Evolutionary conservation across 2,329 filamentous ascomycete genomes (phyloP).

Genomic region (Aspergillus caelatus): DNA sequence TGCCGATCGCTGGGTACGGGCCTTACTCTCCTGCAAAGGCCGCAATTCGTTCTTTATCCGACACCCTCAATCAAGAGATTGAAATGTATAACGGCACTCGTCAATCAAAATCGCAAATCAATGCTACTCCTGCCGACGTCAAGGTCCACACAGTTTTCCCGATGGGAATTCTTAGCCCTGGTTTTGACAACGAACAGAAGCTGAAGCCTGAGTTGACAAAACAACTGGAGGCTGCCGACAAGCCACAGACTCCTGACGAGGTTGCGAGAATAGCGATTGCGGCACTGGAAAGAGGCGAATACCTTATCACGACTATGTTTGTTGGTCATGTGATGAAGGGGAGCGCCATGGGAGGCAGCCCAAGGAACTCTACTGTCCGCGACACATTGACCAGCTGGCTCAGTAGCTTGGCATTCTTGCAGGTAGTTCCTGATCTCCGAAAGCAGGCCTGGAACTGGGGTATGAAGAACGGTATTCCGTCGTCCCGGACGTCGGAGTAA

Average conservation of each 20-base stretch:
- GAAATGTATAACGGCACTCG: constrained; percentile 76
- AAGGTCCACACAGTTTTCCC: constrained; percentile 82
- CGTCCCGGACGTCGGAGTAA: constrained; percentile 17
- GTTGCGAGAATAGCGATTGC: constrained; percentile 72
- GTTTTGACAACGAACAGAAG: constrained; percentile 73
- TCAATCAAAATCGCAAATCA: constrained; percentile 37
- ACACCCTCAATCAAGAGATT: constrained; percentile 81
- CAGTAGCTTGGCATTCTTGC: constrained; percentile 57
- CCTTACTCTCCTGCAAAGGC: constrained; percentile 84
- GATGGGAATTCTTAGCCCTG: constrained; percentile 77
- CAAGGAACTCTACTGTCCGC: constrained; percentile 55
- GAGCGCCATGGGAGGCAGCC: constrained; percentile 54
- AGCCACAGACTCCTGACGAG: constrained; percentile 73
- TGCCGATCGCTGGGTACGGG: constrained; percentile 77
- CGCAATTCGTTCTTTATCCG: constrained; percentile 79
- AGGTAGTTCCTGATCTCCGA: constrained; percentile 61
- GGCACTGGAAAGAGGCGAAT: constrained; percentile 79
- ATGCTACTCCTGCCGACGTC: constrained; percentile 64
- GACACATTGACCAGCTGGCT: constrained; percentile 61
- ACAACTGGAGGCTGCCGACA: constrained; percentile 80
- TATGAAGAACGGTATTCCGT: constrained; percentile 54
- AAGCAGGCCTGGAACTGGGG: constrained; percentile 61
- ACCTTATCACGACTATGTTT: constrained; percentile 74
- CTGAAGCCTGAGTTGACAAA: constrained; percentile 80
- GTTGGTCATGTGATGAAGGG: constrained; percentile 74